phyloP scores from a whole-genome alignment of 257 asterid genomes.

The Solanum lignicaule region DNA sequence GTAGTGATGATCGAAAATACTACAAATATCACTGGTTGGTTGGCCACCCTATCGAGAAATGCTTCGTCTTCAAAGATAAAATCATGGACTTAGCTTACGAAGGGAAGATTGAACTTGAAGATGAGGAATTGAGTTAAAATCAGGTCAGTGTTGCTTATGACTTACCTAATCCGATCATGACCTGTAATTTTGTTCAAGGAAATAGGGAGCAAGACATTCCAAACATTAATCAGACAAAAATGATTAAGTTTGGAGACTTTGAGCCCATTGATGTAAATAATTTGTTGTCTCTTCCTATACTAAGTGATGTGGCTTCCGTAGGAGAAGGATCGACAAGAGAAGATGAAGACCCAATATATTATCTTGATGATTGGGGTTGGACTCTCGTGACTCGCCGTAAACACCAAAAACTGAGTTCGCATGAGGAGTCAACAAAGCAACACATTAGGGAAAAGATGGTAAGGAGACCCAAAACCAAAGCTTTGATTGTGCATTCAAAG shows the following conservation, averaged over 20 bases:
- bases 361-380: not conserved
- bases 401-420: not conserved
- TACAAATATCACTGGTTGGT: not conserved
- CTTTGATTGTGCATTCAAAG: not conserved
- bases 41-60: not conserved
- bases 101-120: not conserved
- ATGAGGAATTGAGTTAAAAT: not conserved
- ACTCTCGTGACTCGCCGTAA: not conserved
- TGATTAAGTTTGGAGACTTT: not conserved
- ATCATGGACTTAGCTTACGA: not conserved
- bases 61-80: not conserved
- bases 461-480: not conserved
- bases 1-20: not conserved
- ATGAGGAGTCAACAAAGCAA: not conserved
- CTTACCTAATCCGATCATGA: not conserved
- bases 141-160: not conserved
- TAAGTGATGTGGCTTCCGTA: not conserved
- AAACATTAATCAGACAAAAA: no score
- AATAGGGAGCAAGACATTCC: not conserved
- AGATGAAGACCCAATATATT: no score
- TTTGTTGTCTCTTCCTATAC: not conserved
- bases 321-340: not conserved
- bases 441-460: not conserved
- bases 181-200: not conserved
- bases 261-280: not conserved